Evolutionary conservation across 345 rosid genomes (phyloP).

Genomic region (Populus simonii): DNA sequence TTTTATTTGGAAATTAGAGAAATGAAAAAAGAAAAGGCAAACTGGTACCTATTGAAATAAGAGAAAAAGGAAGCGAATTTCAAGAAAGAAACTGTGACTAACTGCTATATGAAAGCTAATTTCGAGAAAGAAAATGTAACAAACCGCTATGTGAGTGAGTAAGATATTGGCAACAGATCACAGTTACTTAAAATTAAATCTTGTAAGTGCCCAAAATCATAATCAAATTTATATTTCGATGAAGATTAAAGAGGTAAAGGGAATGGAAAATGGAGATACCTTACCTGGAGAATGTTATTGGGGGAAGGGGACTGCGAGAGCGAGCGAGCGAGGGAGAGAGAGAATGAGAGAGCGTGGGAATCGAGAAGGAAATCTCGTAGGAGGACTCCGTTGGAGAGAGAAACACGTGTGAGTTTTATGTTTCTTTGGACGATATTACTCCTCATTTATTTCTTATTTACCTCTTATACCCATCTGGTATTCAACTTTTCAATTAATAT

Average conservation of each 20-base stretch:
- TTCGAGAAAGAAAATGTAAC: not conserved
- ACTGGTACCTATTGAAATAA: not conserved
- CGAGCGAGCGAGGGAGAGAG: not conserved
- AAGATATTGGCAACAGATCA: not conserved
- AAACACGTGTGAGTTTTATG: conserved; percentile 1
- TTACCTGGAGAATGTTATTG: not conserved
- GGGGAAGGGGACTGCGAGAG: not conserved
- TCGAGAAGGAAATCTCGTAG: conserved; percentile 2
- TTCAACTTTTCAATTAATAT: too few relatives aligned
- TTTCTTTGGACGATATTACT: not conserved
- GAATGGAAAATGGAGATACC: not conserved
- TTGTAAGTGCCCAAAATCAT: not conserved
- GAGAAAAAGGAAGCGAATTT: not conserved
- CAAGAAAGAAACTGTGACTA: not conserved
- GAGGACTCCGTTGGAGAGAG: not conserved
- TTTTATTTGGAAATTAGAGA: not conserved
- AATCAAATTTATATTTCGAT: not conserved
- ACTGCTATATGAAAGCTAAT: not conserved
- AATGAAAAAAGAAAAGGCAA: not conserved
- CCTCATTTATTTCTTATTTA: not conserved
- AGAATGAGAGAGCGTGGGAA: not conserved
- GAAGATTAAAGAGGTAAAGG: not conserved
- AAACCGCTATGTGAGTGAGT: not conserved
- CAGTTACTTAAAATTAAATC: not conserved
- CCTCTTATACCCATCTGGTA: not conserved